Percentiles rank a stretch among this genome's conserved stretches.
phyloP scores from a whole-genome alignment of 352 stramenopile species.

The Phytophthora sansomeana region DNA sequence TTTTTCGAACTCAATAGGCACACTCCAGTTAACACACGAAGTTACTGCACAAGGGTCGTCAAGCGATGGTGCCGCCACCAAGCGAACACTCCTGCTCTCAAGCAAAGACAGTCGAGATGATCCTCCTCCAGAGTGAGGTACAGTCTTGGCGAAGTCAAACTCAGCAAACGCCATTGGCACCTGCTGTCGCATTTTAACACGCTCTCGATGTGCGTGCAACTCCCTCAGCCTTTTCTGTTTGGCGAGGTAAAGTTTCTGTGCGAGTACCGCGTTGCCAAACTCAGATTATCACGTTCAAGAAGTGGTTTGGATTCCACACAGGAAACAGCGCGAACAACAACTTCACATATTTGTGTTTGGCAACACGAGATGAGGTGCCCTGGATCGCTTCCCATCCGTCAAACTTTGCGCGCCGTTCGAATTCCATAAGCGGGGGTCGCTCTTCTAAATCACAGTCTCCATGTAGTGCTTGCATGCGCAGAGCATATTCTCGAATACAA shows the following conservation, averaged over 20 bases:
- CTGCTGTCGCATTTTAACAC: conserved; percentile 37
- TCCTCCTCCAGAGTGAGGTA: conserved; percentile 49
- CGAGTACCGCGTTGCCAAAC: conserved; percentile 36
- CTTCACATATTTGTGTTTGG: conserved; percentile 84
- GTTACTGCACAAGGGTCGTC: conserved; percentile 73
- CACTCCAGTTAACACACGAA: conserved; percentile 64
- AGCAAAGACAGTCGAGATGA: conserved; percentile 66
- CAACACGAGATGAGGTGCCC: conserved; percentile 46
- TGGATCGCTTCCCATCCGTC: conserved; percentile 77
- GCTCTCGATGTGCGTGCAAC: conserved; percentile 28
- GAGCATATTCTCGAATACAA: conserved; percentile 76
- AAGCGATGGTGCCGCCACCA: conserved; percentile 57
- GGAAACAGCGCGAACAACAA: conserved; percentile 78
- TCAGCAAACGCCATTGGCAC: conserved; percentile 56
- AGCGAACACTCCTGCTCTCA: conserved; percentile 55
- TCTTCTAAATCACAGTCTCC: conserved; percentile 70
- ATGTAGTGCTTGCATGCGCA: conserved; percentile 80
- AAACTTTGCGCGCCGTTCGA: conserved; percentile 80
- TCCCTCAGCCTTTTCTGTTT: conserved; percentile 40
- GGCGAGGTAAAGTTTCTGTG: conserved; percentile 33
- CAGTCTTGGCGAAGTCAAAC: conserved; percentile 69
- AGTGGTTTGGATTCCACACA: conserved; percentile 66
- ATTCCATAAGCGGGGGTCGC: conserved; percentile 69
- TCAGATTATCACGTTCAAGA: conserved; percentile 60
- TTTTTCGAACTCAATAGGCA: conserved; percentile 71